Conservation (phyloP, 2,329 filamentous ascomycete genomes). For the Xylaria sp. region DNA sequence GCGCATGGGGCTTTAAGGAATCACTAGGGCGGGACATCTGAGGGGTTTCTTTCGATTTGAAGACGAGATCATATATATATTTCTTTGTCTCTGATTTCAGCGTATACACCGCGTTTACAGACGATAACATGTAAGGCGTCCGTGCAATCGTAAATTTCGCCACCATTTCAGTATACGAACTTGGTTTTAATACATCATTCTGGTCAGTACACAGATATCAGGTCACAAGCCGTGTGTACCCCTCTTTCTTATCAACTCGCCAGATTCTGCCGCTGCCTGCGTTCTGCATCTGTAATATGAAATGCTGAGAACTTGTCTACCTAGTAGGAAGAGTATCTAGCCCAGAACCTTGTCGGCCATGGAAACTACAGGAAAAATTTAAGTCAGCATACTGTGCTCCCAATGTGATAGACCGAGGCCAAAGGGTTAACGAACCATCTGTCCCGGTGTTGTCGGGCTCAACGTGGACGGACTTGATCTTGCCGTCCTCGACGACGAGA, state of each 20-base stretch:
- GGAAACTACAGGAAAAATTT: conserved; percentile 47
- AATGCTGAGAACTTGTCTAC: background rate
- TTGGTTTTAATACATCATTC: background rate
- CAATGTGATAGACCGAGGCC: no score
- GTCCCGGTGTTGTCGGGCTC: conserved; percentile 90
- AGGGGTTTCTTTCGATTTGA: no score
- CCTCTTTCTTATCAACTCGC: background rate
- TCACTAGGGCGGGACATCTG: no score
- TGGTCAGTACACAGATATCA: background rate
- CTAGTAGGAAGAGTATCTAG: conserved; percentile 22
- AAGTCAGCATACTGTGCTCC: conserved; percentile 16
- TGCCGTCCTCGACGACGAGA: conserved; percentile 81
- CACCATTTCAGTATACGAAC: background rate
- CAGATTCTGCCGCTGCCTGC: background rate
- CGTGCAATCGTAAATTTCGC: background rate
- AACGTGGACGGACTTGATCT: conserved; percentile 79
- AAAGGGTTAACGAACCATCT: conserved; percentile 60
- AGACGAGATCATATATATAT: no score
- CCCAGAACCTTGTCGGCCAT: conserved; percentile 58
- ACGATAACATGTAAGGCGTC: background rate
- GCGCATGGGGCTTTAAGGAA: no score
- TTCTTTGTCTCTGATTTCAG: no score
- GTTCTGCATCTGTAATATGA: background rate
- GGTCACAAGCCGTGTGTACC: background rate
- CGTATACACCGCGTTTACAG: no score